Evolutionary conservation across 371 early-diverging fungal species (phyloP).

Genomic region (Mucor lusitanicus): DNA sequence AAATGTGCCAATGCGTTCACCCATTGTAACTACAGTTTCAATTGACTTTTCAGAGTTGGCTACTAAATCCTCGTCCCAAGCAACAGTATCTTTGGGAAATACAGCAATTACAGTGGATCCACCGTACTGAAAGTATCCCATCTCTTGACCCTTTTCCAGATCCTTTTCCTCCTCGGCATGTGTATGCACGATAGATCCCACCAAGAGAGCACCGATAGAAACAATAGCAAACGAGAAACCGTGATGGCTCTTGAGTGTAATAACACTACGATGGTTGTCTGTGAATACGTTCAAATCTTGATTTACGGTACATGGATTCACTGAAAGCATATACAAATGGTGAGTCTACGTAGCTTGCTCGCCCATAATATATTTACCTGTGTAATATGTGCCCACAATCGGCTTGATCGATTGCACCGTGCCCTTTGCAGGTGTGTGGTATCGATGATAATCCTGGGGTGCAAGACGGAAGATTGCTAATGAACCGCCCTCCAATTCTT

Average conservation of each 20-base stretch:
- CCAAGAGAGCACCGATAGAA: constrained; percentile 49
- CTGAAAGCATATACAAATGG: constrained; percentile 4
- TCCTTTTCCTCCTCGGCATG: constrained; percentile 35
- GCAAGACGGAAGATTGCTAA: constrained; percentile 73
- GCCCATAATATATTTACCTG: constrained; percentile 16
- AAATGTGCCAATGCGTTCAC: constrained; percentile 40
- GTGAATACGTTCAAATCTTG: constrained; percentile 49
- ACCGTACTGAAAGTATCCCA: constrained; percentile 69
- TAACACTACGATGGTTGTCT: constrained; percentile 45
- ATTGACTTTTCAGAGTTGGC: constrained; percentile 49
- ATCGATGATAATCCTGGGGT: constrained; percentile 83
- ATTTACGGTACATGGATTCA: constrained; percentile 53
- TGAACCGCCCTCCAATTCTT: constrained; percentile 58
- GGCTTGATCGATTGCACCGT: constrained; percentile 29
- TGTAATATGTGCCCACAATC: constrained; percentile 37
- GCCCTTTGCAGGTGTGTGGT: constrained; percentile 71
- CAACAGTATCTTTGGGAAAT: constrained; percentile 58
- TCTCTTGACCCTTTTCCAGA: constrained; percentile 60
- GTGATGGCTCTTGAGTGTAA: constrained; percentile 24
- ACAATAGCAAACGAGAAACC: constrained; percentile 37
- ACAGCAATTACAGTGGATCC: constrained; percentile 67
- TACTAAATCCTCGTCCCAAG: constrained; percentile 66
- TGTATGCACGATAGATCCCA: constrained; percentile 52
- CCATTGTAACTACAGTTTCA: constrained; percentile 57
- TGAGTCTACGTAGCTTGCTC: neutral